Evolutionary conservation across 2,329 filamentous ascomycete species (phyloP), one percentile per base, ranked within the genome.

Genomic region (Colletotrichum falcatum): DNA sequence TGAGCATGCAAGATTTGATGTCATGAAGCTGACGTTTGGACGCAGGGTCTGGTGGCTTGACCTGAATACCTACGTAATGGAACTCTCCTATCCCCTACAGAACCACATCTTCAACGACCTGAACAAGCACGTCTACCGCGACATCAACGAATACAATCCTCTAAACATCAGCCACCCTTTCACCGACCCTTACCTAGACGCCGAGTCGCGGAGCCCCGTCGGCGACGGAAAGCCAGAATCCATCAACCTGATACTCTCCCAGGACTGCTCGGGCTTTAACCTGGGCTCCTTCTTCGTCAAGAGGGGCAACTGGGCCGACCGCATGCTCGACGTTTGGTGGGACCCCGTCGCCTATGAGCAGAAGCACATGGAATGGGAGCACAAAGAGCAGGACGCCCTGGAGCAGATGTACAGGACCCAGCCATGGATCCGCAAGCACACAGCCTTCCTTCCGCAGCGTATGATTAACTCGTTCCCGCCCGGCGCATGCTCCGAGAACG

Each of bases 1-100:
- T 18, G 16, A 48, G 63, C n/a, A 12, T n/a, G 8, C 20, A 42
- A 11, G 20, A 30, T 30, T 35, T 37, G 23, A 51, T 18, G 12
- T 20, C 30, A 12, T 28, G 18, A 23, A 33, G 58, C 60, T 65
- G 23, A 67, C 49, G 5, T 8, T 20, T 53, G 55, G 26, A 18
- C 23, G 9, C 78, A 97, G 95, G 95, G 96, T 99, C 77, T 99
- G 96, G 96, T 99, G 96, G 95, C 87, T 99, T 68, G 96, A 99
- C 80, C 89, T 98, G 48, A 97, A 97, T 83, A 99, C 96, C 3
- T 97, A 95, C 82, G 91, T 99, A 80, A 99, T 99, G 96, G 96
- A 99, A 79, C 94, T 94, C 4, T 91, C 90, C 26, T 94, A 94
- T 81, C 97, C 95, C 12, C 87, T 99, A 26, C 95, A 98, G 79